phyloP scores from a whole-genome alignment of 345 rosid species.

The Camelina hispida region DNA sequence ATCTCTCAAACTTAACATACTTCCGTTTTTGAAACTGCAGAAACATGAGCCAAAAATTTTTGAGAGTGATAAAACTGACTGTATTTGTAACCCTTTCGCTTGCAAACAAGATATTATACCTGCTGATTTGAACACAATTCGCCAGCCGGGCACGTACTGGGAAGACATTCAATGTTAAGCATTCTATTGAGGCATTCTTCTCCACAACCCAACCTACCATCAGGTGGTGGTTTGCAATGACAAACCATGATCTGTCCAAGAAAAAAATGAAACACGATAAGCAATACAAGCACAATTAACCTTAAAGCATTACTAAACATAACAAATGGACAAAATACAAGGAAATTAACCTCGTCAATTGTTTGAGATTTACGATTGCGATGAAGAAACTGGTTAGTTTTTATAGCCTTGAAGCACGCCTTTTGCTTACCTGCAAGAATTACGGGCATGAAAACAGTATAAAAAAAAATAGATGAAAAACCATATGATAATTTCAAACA shows the following conservation, averaged over 20 bases:
- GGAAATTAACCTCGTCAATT: slow-evolving; percentile 81
- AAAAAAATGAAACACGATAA: slow-evolving; percentile 23
- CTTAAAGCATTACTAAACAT: background rate
- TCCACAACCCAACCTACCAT: slow-evolving; percentile 78
- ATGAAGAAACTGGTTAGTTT: slow-evolving; percentile 82
- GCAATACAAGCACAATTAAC: slow-evolving; percentile 17
- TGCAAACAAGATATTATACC: slow-evolving; percentile 51
- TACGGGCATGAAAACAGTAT: slow-evolving; percentile 11
- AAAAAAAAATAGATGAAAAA: slow-evolving; percentile 18
- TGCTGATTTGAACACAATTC: slow-evolving; percentile 95
- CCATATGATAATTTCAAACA: slow-evolving; percentile 14
- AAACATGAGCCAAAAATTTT: slow-evolving; percentile 25
- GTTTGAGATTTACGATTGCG: slow-evolving; percentile 85
- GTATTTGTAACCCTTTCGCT: slow-evolving; percentile 20
- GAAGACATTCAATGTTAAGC: slow-evolving; percentile 97
- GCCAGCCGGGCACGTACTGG: slow-evolving; percentile 92
- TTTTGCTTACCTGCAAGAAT: slow-evolving; percentile 59
- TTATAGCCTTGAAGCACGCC: slow-evolving; percentile 67
- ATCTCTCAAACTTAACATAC: slow-evolving; percentile 77
- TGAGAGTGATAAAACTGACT: slow-evolving; percentile 30
- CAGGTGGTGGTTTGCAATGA: slow-evolving; percentile 73
- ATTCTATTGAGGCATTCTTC: slow-evolving; percentile 97
- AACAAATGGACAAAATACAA: slow-evolving; percentile 22
- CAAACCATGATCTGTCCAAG: slow-evolving; percentile 89
- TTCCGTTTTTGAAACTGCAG: slow-evolving; percentile 91